Conservation (phyloP, 164 flowering plant species). For the Macadamia integrifolia region DNA sequence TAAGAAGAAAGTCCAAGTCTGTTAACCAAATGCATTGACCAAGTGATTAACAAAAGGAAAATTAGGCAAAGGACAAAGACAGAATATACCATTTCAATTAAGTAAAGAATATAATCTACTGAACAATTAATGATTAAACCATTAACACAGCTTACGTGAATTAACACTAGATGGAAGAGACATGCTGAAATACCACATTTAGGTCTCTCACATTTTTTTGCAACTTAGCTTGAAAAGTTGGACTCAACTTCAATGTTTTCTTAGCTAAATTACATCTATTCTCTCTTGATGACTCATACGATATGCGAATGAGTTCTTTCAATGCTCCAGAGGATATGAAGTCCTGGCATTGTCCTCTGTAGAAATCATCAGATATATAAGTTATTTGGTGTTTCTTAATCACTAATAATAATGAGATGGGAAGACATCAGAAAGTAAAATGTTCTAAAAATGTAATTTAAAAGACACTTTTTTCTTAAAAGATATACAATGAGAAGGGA, state of each 20-base stretch:
- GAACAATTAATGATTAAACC: no score
- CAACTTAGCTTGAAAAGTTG: constrained; percentile 28
- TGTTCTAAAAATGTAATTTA: background rate
- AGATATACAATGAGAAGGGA: background rate
- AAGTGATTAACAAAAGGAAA: background rate
- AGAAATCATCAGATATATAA: constrained; percentile 4
- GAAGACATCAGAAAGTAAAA: background rate
- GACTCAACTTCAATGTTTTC: constrained; percentile 46
- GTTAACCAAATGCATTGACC: background rate
- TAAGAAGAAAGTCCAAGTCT: no score
- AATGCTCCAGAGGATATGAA: constrained; percentile 50
- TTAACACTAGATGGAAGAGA: background rate
- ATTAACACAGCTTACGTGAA: no score
- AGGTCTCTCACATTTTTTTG: constrained; percentile 1
- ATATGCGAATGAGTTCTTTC: constrained; percentile 48
- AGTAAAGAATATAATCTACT: no score
- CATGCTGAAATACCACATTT: background rate
- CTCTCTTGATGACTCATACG: constrained; percentile 59
- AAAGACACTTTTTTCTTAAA: no score
- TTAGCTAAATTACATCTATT: constrained; percentile 78
- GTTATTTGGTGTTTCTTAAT: background rate
- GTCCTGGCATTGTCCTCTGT: constrained; percentile 70
- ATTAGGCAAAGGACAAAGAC: background rate
- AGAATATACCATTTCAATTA: no score
- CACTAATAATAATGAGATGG: background rate